Conservation (phyloP, 768 basidiomycete genomes). For the Cyclocybe cylindracea region DNA sequence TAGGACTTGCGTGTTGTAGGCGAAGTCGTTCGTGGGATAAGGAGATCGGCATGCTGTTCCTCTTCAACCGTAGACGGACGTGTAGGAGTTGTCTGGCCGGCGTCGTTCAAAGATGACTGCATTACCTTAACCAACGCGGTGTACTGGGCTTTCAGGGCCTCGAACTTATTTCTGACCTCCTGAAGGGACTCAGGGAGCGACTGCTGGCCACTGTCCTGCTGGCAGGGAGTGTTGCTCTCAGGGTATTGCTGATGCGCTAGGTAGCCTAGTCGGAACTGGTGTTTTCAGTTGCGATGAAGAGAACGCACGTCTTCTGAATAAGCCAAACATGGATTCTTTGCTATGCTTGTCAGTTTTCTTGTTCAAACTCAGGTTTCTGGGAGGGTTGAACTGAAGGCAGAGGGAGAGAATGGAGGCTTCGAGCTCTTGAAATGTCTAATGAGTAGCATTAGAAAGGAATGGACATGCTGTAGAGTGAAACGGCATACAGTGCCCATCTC, state of each 20-base stretch:
- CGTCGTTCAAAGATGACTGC: conserved; percentile 30
- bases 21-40: conserved; percentile 7
- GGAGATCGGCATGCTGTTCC: conserved; percentile 30
- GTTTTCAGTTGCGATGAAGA: not conserved
- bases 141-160: conserved; percentile 63
- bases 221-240: conserved; percentile 4
- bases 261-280: not conserved
- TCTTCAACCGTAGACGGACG: conserved; percentile 49
- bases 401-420: conserved; percentile 53
- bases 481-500: conserved; percentile 63
- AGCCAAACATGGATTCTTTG: conserved; percentile 47
- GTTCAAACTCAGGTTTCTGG: conserved; percentile 34
- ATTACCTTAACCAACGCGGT: conserved; percentile 46
- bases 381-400: conserved; percentile 37
- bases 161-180: conserved; percentile 48
- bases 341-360: conserved; percentile 57
- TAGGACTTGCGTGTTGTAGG: conserved; percentile 36
- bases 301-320: conserved; percentile 62
- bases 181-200: conserved; percentile 28
- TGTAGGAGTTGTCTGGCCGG: conserved; percentile 26
- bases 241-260: conserved; percentile 18
- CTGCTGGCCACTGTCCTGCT: conserved; percentile 13
- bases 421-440: conserved; percentile 59
- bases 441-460: not conserved
- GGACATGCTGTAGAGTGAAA: not conserved